Base-by-base conservation (phyloP, 2,329 filamentous ascomycete genomes). In the Rhinocladiella similis region DNA sequence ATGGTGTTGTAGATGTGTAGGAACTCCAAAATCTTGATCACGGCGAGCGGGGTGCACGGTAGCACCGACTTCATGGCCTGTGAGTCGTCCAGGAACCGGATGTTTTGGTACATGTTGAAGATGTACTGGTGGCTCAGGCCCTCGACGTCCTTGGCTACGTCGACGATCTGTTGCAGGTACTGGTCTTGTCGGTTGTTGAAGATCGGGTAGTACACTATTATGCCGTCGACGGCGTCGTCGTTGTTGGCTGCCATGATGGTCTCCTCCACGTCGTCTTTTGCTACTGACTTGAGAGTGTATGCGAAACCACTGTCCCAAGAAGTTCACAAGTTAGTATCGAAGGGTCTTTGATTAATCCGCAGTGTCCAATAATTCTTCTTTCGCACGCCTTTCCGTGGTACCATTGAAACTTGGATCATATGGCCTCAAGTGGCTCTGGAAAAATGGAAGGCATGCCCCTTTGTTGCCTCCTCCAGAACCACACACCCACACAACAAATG, bases 101-200 rank as follows among this genome's bases (percentile, higher is more conserved):
- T 85, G 77, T 99, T 99, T 80, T 97, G 90, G 77, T 97, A 99
- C 92, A 99, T 97, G 82, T 99, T 99, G 83, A 93, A 92, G 69
- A 97, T 88, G 77, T 97, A 92, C 70, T 87, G 87, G 75, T 97
- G 93, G 66, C 88, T 91, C 56, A 99, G 84, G 35, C 94, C 94
- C 75, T 99, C 94, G 64, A 99, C 93, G 69, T 99, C 94, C 75
- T 99, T 97, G 73, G 83, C 77, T 42, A 96, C 82, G 54, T 90
- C 86, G 54, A 97, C 91, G 2, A 95, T 90, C 77, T 97, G 92
- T 76, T 97, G 93, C 64, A 99, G 85, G 73, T 97, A 97, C 73
- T 90, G 89, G 75, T 99, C 94, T 74, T 96, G 91, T 25, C 85
- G 83, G 50, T 87, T 88, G 77, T 91, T 89, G 74, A 97, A 97